These are phyloP conservation scores for Fistulinella prunicolor DNA, from an alignment of 768 basidiomycete genomes.

Conservation along the genomic window DNA sequence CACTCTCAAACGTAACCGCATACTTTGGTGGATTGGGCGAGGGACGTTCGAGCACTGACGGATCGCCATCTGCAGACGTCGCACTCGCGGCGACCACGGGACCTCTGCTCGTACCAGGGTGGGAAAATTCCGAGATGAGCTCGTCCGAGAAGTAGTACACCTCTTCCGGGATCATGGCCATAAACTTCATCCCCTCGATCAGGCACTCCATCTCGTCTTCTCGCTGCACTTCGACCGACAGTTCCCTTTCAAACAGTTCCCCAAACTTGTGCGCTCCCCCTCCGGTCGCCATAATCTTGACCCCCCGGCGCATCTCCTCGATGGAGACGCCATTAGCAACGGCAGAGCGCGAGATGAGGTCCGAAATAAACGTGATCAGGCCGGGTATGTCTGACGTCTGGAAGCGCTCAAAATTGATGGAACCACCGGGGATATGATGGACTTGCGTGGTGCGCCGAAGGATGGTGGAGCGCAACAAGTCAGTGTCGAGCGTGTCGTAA, in stretches of 20 bases:
- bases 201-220: constrained; percentile 99
- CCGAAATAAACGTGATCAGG: constrained; percentile 83
- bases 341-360: constrained; percentile 84
- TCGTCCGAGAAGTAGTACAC: constrained; percentile 99
- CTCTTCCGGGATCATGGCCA: constrained; percentile 93
- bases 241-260: constrained; percentile 67
- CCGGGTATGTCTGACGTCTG: constrained; percentile 86
- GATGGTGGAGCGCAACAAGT: constrained; percentile 57
- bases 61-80: constrained; percentile 5
- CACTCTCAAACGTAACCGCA: constrained; percentile 81
- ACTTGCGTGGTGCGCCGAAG: constrained; percentile 57
- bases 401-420: constrained; percentile 96
- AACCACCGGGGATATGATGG: constrained; percentile 89
- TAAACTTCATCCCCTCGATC: constrained; percentile 94
- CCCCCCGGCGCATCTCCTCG: constrained; percentile 85
- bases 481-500: constrained; percentile 34
- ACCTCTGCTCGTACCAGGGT: constrained; percentile 26
- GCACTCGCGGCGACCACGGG: not conserved
- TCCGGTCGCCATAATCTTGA: constrained; percentile 97
- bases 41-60: constrained; percentile 65
- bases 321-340: constrained; percentile 81
- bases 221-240: constrained; percentile 80
- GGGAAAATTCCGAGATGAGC: constrained; percentile 70
- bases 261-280: constrained; percentile 96
- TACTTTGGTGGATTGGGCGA: constrained; percentile 89